Evolutionary conservation across 768 basidiomycete species (phyloP).

Genomic region (Boletellus sp.): DNA sequence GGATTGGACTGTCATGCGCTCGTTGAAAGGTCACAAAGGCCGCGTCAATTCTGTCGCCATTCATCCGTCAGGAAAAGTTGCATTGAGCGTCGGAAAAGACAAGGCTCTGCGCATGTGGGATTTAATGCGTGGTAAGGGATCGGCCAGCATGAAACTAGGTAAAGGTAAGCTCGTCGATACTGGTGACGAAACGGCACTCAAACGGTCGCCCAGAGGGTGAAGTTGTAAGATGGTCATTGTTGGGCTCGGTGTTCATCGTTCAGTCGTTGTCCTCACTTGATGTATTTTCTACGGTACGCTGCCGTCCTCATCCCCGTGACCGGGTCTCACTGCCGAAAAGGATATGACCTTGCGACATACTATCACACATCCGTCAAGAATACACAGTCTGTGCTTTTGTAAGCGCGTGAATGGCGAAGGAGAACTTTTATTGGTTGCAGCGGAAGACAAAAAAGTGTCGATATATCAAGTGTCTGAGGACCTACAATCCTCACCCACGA

Average conservation of each 20-base stretch:
- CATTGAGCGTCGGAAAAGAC: slow-evolving; percentile 88
- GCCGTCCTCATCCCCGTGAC: neutral
- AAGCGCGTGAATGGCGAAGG: slow-evolving; percentile 50
- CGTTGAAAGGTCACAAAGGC: slow-evolving; percentile 90
- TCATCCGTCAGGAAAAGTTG: slow-evolving; percentile 91
- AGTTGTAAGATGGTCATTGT: slow-evolving; percentile 81
- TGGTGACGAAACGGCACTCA: neutral
- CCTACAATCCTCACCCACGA: slow-evolving; percentile 41
- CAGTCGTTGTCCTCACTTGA: slow-evolving; percentile 74
- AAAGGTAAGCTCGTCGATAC: slow-evolving; percentile 52
- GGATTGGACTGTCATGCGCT: slow-evolving; percentile 88
- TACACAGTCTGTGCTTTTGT: slow-evolving; percentile 82
- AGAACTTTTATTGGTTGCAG: slow-evolving; percentile 77
- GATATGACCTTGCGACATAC: slow-evolving; percentile 74
- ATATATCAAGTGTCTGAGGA: slow-evolving; percentile 63
- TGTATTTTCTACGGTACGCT: slow-evolving; percentile 70
- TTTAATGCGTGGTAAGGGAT: slow-evolving; percentile 89
- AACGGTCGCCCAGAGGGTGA: slow-evolving; percentile 67
- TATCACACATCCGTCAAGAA: slow-evolving; percentile 72
- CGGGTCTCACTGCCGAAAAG: slow-evolving; percentile 36
- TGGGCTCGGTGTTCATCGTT: slow-evolving; percentile 77
- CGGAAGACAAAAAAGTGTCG: slow-evolving; percentile 86
- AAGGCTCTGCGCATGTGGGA: slow-evolving; percentile 96
- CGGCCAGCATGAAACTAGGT: slow-evolving; percentile 84
- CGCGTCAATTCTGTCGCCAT: slow-evolving; percentile 87